Conservation (phyloP, 2,329 filamentous ascomycete genomes). For the Metarhizium robertsii region DNA sequence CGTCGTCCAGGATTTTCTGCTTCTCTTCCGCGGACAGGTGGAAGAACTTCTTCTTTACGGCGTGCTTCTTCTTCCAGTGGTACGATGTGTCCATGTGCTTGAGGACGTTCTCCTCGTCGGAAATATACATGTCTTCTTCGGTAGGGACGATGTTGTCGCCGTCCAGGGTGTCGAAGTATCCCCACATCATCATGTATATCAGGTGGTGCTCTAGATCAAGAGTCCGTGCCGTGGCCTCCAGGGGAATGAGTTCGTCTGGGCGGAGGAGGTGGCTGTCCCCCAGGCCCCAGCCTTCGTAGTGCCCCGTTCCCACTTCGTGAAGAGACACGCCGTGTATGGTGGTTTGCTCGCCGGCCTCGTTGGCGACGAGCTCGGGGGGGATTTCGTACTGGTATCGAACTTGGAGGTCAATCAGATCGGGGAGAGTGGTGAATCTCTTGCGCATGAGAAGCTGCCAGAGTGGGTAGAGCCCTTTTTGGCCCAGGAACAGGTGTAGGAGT, state of each 20-base stretch:
- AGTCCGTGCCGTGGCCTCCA: constrained; percentile 43
- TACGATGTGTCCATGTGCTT: constrained; percentile 20
- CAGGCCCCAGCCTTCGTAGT: constrained; percentile 48
- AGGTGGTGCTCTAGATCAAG: constrained; percentile 45
- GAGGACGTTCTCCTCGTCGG: constrained; percentile 32
- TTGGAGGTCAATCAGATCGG: constrained; percentile 47
- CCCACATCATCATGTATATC: constrained; percentile 51
- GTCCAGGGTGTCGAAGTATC: constrained; percentile 45
- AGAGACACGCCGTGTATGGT: constrained; percentile 42
- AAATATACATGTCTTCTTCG: constrained; percentile 41
- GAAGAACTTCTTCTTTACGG: constrained; percentile 34
- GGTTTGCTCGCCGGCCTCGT: constrained; percentile 11
- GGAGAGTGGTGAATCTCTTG: constrained; percentile 35
- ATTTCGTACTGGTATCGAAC: constrained; percentile 47
- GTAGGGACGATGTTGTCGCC: constrained; percentile 41
- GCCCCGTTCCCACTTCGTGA: constrained; percentile 40
- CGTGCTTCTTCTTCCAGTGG: constrained; percentile 36
- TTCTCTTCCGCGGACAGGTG: constrained; percentile 26
- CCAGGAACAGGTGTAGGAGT: constrained; percentile 49
- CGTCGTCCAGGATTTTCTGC: constrained; percentile 26
- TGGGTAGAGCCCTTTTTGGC: constrained; percentile 44
- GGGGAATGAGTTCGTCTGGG: constrained; percentile 49
- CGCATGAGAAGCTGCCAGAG: constrained; percentile 52
- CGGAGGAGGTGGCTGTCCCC: constrained; percentile 37
- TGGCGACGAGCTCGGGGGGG: constrained; percentile 18